These are phyloP conservation scores for Aspergillus quadricinctus DNA, from an alignment of 2,329 filamentous ascomycete genomes.

Conservation along the genomic window DNA sequence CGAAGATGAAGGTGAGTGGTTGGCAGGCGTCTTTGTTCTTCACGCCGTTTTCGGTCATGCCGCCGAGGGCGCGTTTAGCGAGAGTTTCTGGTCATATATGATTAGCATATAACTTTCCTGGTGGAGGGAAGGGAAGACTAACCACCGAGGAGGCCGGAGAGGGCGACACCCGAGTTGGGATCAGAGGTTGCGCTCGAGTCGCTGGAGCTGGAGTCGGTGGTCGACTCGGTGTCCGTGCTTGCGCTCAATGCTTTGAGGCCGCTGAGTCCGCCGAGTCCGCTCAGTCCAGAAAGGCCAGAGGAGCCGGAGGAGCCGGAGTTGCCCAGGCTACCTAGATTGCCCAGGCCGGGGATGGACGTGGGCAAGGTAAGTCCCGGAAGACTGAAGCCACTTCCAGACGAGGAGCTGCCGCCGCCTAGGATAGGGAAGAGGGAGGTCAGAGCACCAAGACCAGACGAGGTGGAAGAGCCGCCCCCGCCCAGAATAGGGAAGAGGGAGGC, in stretches of 20 bases:
- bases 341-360: neutral
- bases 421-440: neutral
- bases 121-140: neutral
- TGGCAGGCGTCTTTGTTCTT: slow-evolving; percentile 37
- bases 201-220: neutral
- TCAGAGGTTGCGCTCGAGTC: neutral
- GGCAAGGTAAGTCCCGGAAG: neutral
- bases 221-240: neutral
- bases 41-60: slow-evolving; percentile 38
- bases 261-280: neutral
- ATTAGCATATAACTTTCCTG: neutral
- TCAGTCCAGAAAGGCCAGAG: neutral
- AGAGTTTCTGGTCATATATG: neutral
- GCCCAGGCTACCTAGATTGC: neutral
- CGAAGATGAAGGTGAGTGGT: slow-evolving; percentile 42
- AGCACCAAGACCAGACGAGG: neutral
- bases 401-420: neutral
- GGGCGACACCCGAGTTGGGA: neutral
- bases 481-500: slow-evolving; percentile 9
- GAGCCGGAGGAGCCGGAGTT: neutral
- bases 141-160: neutral
- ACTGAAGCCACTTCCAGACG: neutral
- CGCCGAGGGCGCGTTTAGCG: slow-evolving; percentile 16
- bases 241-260: neutral
- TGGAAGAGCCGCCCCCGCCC: slow-evolving; percentile 1